Evolutionary conservation across 208 protist genomes (phyloP), one percentile per base, ranked within the genome.

Genomic region (Porcisia hertigi): DNA sequence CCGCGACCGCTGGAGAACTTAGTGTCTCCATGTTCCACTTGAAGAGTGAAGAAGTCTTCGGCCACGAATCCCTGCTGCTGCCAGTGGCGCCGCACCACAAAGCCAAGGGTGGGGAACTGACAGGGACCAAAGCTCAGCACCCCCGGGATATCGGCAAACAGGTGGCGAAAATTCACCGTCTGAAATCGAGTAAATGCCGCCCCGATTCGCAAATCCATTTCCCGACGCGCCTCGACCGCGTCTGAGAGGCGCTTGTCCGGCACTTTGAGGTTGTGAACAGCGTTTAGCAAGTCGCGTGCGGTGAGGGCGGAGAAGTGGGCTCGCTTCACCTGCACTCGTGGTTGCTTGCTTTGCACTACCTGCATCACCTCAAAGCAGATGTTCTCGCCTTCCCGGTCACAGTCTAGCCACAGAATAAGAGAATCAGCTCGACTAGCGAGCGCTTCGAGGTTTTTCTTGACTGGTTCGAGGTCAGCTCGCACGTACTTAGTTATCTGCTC

Each of bases 381-480:
- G 85, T 99, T 99, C 82, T 99, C 98, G 6, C 98, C 98, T 74
- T 99, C 98, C 8, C 97, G 85, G 77, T 99, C 98, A 76, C 97
- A 99, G 78, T 99, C 98, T 14, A 99, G 90, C 92, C 96, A 98
- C 60, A 99, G 85, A 23, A 98, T 89, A n/a, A 99, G 84, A 66
- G 87, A 79, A 67, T 90, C 77, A 36, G 88, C 86, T 14, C 90
- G 89, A 30, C 77, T 79, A 3, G 89, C 90, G 39, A 96, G 84
- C 8, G 65, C 53, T 77, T 92, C 82, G 47, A 98, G 69, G 76
- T 98, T 99, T 3, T 74, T 41, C 72, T 93, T 67, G 4, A 99
- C 76, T 41, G 89, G 77, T 39, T 90, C 75, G 14, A 94, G 80
- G 41, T 98, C 91, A 9, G 86, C 25, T 45, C 84, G 80, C 36